A percentile compares a stretch with the other conserved stretches of the same genome.
Evolutionary conservation across 106 monocot genomes (phyloP).

Genomic region (Dendrobium officinale): DNA sequence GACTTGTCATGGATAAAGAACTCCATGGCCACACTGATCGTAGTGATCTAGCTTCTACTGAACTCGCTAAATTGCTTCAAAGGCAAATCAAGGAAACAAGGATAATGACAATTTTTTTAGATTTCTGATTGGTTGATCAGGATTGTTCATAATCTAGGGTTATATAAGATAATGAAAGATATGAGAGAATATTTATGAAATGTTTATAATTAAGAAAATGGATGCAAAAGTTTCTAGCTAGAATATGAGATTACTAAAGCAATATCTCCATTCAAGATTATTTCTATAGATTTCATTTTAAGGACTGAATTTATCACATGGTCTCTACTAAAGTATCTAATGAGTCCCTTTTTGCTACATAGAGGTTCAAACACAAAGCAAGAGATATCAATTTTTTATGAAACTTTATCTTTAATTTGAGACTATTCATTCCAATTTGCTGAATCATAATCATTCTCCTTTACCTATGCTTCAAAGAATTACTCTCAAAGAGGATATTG

Average conservation of each 20-base stretch:
- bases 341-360: background rate
- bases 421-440: background rate
- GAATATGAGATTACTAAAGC: constrained; percentile 7
- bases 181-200: constrained; percentile 8
- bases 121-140: background rate
- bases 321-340: background rate
- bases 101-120: background rate
- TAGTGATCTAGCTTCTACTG: background rate
- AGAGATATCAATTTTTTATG: background rate
- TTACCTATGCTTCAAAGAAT: background rate
- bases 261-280: background rate
- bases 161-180: background rate
- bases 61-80: background rate
- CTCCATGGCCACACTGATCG: constrained; percentile 12
- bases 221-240: background rate
- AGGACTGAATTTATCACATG: background rate
- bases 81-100: constrained; percentile 9
- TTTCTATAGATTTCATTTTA: constrained; percentile 3
- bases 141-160: constrained; percentile 2
- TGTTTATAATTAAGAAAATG: constrained; percentile 10
- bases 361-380: background rate
- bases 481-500: background rate
- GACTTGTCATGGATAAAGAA: constrained; percentile 8
- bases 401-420: background rate
- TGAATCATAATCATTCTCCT: constrained; percentile 4